phyloP scores from a whole-genome alignment of 2,329 filamentous ascomycete species.

The Colletotrichum melonis region DNA sequence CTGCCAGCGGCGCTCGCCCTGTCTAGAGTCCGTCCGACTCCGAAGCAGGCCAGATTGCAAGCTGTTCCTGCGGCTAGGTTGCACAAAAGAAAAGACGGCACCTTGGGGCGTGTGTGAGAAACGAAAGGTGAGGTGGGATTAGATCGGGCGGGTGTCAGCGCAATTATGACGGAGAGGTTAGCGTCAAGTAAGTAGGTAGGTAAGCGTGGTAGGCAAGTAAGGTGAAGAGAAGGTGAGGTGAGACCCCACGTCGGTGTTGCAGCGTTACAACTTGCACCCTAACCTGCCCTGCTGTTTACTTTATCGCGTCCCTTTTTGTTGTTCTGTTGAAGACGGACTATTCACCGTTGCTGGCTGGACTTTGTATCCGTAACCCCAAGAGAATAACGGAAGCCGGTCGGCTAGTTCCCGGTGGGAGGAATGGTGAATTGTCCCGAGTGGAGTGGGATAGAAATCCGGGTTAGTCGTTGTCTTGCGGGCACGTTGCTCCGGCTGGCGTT shows the following conservation, averaged over 20 bases:
- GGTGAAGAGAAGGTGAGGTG: not conserved
- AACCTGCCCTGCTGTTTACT: not conserved
- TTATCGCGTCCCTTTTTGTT: not conserved
- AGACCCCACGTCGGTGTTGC: not conserved
- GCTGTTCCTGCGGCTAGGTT: not conserved
- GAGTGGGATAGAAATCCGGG: not conserved
- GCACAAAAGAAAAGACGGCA: not conserved
- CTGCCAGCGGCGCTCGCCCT: not conserved
- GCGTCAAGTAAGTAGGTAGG: not conserved
- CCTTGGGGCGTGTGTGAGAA: slow-evolving; percentile 9
- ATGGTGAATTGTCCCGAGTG: not conserved
- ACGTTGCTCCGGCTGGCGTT: not conserved
- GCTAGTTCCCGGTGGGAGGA: not conserved
- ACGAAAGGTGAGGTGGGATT: not conserved
- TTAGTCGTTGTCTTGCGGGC: slow-evolving; percentile 16
- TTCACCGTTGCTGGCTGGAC: not conserved
- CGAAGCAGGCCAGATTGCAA: not conserved
- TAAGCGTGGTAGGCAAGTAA: not conserved
- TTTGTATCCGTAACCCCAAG: too few relatives aligned
- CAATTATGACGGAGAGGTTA: slow-evolving; percentile 14
- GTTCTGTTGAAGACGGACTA: not conserved
- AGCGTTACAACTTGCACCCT: not conserved
- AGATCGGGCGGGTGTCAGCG: slow-evolving; percentile 8
- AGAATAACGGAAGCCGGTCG: not conserved
- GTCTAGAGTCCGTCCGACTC: not conserved